phyloP scores from a whole-genome alignment of 768 basidiomycete genomes.

The Suillus cothurnatus region DNA sequence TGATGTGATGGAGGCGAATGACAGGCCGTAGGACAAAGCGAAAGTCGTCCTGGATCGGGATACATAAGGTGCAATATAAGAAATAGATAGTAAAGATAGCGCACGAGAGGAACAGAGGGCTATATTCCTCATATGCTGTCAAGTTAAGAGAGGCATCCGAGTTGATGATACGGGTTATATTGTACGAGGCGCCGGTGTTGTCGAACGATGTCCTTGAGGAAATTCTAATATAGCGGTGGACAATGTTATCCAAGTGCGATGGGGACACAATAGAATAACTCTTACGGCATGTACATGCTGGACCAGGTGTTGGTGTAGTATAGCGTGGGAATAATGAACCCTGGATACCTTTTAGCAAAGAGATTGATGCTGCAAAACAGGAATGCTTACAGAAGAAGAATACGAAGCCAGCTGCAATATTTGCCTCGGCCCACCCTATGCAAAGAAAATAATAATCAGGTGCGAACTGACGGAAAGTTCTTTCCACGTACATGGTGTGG shows the following conservation, averaged over 20 bases:
- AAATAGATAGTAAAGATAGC: conserved; percentile 23
- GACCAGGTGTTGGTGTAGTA: conserved; percentile 73
- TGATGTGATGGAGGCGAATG: conserved; percentile 81
- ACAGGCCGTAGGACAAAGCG: conserved; percentile 76
- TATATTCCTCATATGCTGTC: conserved; percentile 55
- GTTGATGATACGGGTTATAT: conserved; percentile 59
- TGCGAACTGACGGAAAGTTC: too few species aligned
- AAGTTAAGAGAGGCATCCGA: conserved; percentile 56
- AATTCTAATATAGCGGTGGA: conserved; percentile 39
- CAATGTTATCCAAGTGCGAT: background rate
- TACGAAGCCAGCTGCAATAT: conserved; percentile 61
- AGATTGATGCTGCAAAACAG: conserved; percentile 48
- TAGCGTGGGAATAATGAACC: conserved; percentile 61
- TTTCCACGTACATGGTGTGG: conserved; percentile 2
- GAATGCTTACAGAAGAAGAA: conserved; percentile 62
- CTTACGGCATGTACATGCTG: conserved; percentile 57
- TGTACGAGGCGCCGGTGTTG: conserved; percentile 58
- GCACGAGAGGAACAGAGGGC: conserved; percentile 60
- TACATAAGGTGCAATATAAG: conserved; percentile 23
- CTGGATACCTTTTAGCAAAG: conserved; percentile 46
- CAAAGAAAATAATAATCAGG: background rate
- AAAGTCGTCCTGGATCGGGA: conserved; percentile 52
- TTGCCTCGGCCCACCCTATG: conserved; percentile 78
- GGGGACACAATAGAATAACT: conserved; percentile 9
- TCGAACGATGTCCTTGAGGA: conserved; percentile 68